Conservation (phyloP, 2,329 filamentous ascomycete genomes). For the Fusarium bactridioides region DNA sequence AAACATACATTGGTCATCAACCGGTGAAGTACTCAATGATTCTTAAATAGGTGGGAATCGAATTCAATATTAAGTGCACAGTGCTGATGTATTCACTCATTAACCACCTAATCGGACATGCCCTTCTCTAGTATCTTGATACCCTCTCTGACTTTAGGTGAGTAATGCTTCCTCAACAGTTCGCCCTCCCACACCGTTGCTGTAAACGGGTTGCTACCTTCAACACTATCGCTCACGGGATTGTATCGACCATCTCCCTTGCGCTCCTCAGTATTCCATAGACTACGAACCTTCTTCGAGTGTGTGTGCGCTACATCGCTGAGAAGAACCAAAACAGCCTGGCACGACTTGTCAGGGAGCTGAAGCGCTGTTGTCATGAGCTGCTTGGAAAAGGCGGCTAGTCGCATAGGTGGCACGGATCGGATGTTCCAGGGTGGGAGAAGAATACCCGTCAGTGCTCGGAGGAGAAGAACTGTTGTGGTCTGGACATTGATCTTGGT, state of each 20-base stretch:
- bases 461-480: constrained; percentile 88
- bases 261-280: constrained; percentile 95
- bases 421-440: constrained; percentile 77
- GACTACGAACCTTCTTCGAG: constrained; percentile 78
- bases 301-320: constrained; percentile 83
- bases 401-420: constrained; percentile 78
- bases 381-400: constrained; percentile 95
- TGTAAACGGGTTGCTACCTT: constrained; percentile 89
- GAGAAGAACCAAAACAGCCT: constrained; percentile 81
- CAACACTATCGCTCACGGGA: constrained; percentile 74
- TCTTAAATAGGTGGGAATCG: background rate
- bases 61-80: background rate
- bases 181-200: constrained; percentile 95
- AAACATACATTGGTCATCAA: background rate
- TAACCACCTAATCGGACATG: constrained; percentile 50
- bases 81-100: background rate
- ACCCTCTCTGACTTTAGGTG: constrained; percentile 83
- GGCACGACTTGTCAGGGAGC: constrained; percentile 86
- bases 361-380: constrained; percentile 84
- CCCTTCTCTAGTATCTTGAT: constrained; percentile 74
- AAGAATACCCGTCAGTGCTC: constrained; percentile 83
- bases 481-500: constrained; percentile 92
- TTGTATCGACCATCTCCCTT: constrained; percentile 90
- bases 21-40: background rate
- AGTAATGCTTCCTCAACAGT: constrained; percentile 83